Evolutionary conservation across 106 monocot species (phyloP).

Genomic region (Ottelia alismoides): DNA sequence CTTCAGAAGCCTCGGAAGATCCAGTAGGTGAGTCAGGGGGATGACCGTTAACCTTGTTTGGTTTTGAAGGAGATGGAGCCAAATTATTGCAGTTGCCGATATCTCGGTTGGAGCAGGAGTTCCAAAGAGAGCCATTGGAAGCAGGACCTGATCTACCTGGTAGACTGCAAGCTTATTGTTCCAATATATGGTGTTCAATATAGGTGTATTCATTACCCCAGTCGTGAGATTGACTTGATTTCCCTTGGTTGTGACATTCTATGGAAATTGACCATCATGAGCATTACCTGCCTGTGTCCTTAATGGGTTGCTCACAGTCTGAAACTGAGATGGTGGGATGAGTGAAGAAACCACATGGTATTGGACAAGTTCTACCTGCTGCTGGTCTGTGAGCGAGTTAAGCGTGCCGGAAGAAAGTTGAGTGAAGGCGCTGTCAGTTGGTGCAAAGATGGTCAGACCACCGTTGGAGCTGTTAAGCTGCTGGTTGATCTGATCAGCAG

Average conservation of each 20-base stretch:
- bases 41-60: constrained; percentile 6
- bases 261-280: constrained; percentile 34
- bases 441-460: constrained; percentile 72
- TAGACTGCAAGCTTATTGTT: constrained; percentile 61
- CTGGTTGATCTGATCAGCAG: constrained; percentile 48
- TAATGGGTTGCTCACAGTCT: constrained; percentile 77
- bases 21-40: neutral
- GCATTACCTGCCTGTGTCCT: constrained; percentile 70
- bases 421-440: constrained; percentile 74
- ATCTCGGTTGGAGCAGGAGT: constrained; percentile 26
- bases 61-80: constrained; percentile 17
- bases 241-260: constrained; percentile 55
- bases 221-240: constrained; percentile 70
- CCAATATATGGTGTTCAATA: constrained; percentile 42
- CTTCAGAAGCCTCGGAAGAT: constrained; percentile 6
- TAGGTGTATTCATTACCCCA: constrained; percentile 57
- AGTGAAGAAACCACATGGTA: constrained; percentile 52
- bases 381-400: constrained; percentile 74
- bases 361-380: constrained; percentile 64
- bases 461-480: constrained; percentile 59
- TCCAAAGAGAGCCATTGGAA: constrained; percentile 44
- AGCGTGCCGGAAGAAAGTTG: constrained; percentile 67
- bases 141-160: constrained; percentile 60
- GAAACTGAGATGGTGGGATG: constrained; percentile 35
- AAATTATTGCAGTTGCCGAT: too few relatives aligned